Conservation (phyloP, 78 protist species). For the Emiliania huxleyi region DNA sequence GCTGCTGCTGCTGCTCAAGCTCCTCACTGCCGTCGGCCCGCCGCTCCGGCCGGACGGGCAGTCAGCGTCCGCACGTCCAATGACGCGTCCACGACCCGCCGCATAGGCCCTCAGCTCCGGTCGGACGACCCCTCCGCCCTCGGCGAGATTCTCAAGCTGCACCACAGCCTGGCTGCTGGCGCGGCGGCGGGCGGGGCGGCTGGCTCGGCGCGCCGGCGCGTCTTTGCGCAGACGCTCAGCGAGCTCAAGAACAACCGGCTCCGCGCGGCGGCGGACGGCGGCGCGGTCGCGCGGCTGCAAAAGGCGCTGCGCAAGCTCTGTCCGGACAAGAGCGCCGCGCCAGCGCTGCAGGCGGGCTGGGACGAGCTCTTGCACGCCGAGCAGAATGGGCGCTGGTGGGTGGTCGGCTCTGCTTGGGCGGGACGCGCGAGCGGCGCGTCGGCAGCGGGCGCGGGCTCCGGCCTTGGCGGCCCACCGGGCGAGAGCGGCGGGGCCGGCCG, state of each 20-base stretch:
- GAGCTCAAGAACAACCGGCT: slow-evolving; percentile 13
- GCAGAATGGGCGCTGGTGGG: not conserved
- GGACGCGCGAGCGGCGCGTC: not conserved
- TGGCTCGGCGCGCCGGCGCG: not conserved
- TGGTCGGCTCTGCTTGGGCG: slow-evolving; percentile 10
- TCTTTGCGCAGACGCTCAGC: not conserved
- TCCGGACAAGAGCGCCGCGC: too few relatives aligned
- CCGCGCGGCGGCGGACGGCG: not conserved
- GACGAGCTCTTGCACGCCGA: not conserved
- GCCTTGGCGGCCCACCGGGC: too few relatives aligned
- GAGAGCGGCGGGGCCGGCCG: too few relatives aligned
- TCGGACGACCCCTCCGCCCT: not conserved
- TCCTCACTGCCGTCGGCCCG: not conserved
- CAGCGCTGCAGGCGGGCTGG: not conserved
- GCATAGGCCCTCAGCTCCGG: not conserved
- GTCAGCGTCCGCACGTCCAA: not conserved
- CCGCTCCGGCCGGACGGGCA: not conserved
- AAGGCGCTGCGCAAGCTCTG: not conserved
- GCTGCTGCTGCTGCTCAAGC: not conserved
- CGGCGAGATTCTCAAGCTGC: not conserved
- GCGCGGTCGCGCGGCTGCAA: not conserved
- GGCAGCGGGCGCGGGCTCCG: too few relatives aligned
- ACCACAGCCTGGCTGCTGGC: not conserved
- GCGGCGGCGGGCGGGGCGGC: not conserved
- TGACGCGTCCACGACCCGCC: too few relatives aligned